A percentile compares a stretch with the other conserved stretches of the same genome.
Evolutionary conservation across 1,284 basidiomycete species (phyloP).

Genomic region (Ustilago sp.): DNA sequence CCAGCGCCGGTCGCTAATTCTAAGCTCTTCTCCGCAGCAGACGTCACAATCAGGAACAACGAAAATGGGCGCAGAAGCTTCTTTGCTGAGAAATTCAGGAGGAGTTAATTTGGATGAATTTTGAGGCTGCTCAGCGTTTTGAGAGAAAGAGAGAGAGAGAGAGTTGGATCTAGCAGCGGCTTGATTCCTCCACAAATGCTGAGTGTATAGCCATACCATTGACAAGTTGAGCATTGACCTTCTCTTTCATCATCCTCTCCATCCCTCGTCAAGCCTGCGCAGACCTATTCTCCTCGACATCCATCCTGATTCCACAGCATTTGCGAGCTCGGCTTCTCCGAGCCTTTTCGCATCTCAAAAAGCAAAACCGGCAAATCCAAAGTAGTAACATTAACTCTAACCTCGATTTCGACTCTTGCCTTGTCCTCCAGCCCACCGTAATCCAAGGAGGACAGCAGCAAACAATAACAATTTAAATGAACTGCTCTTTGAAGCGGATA

Average conservation of each 20-base stretch:
- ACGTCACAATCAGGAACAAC: background rate
- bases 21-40: background rate
- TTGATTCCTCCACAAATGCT: slow-evolving; percentile 5
- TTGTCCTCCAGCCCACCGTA: background rate
- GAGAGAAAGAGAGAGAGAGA: background rate
- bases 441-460: background rate
- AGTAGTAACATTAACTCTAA: background rate
- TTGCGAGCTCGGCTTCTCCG: background rate
- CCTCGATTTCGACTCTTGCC: background rate
- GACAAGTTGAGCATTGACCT: background rate
- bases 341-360: background rate
- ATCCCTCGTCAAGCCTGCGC: no score
- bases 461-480: background rate
- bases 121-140: background rate
- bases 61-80: background rate
- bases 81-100: background rate
- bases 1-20: no score
- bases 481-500: background rate
- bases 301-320: background rate
- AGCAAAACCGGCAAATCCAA: background rate
- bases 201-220: background rate
- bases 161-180: no score
- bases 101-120: background rate
- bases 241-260: background rate
- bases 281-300: background rate